Base-by-base conservation (phyloP, 495 filamentous ascomycete species). In the Acidiella bohemica region DNA sequence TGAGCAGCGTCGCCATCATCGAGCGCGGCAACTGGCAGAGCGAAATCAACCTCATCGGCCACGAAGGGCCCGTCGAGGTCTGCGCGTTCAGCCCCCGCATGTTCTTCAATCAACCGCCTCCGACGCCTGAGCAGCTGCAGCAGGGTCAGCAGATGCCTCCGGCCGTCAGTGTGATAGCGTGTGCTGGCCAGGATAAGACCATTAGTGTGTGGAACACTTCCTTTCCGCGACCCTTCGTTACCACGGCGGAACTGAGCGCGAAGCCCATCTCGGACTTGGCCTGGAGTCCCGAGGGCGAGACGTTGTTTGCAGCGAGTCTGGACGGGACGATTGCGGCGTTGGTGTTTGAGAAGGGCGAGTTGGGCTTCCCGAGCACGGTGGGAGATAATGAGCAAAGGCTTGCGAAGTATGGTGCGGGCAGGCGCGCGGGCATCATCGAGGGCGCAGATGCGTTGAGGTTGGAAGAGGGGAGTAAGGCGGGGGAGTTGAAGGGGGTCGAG, bases 131-230 rank as follows among this genome's bases (percentile, higher is more conserved):
- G 2, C n/a, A 9, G 10, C n/a, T 25, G 17, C 20, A 39, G 2
- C 7, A 19, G 2, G 43, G 59, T 5, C 51, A 43, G 33, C 59
- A 47, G 51, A 53, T 34, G 18, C 57, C 58, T 46, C 54, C 46
- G 30, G 65, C 84, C n/a, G 82, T 93, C 4, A 96, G 88, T 0
- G 90, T 96, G 0, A 90, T 96, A 54, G 90, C 90, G 1, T 95
- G 87, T 49, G 90, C 87, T 2, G 90, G 90, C 11, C 92, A 93
- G 46, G 90, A 99, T 57, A 95, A 94, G 57, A 82, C 86, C 0
- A 57, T 99, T 23, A 94, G 80, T 55, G 73, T 99, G 26, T 99
- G 90, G 90, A 93, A 94, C 55, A 99, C 90, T 5, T 92, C 82
- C 46, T 88, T 83, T 32, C 83, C 90, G 5, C 62, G 88, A 30